Percentiles rank a stretch among this genome's conserved stretches.
These are phyloP conservation scores for Kwoniella pini DNA, from an alignment of 768 basidiomycete genomes.

Conservation along the genomic window DNA sequence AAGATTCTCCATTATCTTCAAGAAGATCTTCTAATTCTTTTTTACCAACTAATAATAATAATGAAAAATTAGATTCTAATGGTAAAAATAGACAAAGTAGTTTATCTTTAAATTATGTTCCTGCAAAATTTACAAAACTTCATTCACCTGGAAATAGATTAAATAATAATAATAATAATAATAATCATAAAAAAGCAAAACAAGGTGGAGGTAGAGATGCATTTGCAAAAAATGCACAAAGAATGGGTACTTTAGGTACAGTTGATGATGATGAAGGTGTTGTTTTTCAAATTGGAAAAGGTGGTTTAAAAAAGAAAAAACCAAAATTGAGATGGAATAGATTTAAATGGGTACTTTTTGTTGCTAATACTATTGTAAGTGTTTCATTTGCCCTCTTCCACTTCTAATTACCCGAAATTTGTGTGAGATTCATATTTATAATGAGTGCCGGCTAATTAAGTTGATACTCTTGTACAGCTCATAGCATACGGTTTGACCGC, in stretches of 20 bases:
- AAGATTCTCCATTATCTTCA: constrained; percentile 10
- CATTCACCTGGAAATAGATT: constrained; percentile 58
- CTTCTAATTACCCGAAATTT: neutral
- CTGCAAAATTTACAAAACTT: constrained; percentile 67
- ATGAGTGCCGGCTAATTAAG: neutral
- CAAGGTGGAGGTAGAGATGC: constrained; percentile 72
- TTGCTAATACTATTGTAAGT: constrained; percentile 65
- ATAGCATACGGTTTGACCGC: constrained; percentile 64
- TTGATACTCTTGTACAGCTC: too few relatives aligned
- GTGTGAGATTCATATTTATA: neutral
- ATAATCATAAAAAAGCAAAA: constrained; percentile 51
- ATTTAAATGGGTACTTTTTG: constrained; percentile 79
- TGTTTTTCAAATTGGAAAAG: constrained; percentile 50
- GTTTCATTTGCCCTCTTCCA: neutral
- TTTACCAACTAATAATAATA: neutral
- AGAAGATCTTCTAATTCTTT: constrained; percentile 19
- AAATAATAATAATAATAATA: constrained; percentile 30
- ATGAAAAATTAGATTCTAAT: neutral
- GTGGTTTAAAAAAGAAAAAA: constrained; percentile 58
- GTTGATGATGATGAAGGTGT: constrained; percentile 61
- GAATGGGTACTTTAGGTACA: constrained; percentile 62
- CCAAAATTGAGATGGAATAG: constrained; percentile 69
- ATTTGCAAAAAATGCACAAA: constrained; percentile 60
- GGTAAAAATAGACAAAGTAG: constrained; percentile 19
- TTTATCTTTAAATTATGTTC: constrained; percentile 72